Evolutionary conservation across 352 stramenopile species (phyloP).

Genomic region (Thraustochytrium sp.): DNA sequence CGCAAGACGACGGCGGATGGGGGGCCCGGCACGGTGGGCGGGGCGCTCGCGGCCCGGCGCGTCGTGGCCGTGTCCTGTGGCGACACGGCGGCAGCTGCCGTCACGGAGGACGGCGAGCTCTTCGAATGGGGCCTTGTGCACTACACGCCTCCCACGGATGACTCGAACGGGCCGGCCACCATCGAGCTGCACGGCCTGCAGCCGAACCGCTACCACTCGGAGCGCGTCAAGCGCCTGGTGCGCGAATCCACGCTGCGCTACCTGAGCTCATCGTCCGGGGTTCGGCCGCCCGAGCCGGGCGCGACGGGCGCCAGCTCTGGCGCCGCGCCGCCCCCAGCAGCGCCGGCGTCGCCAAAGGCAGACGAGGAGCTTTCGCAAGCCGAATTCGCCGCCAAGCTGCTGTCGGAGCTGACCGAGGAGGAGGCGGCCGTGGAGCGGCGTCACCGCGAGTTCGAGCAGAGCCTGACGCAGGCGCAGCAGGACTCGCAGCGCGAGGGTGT

Average conservation of each 20-base stretch:
- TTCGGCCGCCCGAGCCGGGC: neutral
- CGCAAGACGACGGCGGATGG: neutral
- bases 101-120: constrained; percentile 76
- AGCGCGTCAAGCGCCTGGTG: neutral
- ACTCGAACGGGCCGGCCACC: neutral
- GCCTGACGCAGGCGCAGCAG: neutral
- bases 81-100: constrained; percentile 77
- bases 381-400: neutral
- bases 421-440: neutral
- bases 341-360: neutral
- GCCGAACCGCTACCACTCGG: neutral
- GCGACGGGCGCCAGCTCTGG: neutral
- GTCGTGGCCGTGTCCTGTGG: constrained; percentile 81
- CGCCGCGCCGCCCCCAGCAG: neutral
- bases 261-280: neutral
- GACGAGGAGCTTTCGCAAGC: neutral
- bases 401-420: neutral
- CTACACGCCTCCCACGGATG: constrained; percentile 50
- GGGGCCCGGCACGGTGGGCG: neutral
- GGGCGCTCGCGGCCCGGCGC: neutral
- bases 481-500: neutral
- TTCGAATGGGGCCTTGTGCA: constrained; percentile 86
- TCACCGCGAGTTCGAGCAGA: neutral
- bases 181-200: constrained; percentile 26
- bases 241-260: neutral